Base-by-base conservation (phyloP, 1,139 yeast genomes). In the Zhuliangozyma blackwelliae region DNA sequence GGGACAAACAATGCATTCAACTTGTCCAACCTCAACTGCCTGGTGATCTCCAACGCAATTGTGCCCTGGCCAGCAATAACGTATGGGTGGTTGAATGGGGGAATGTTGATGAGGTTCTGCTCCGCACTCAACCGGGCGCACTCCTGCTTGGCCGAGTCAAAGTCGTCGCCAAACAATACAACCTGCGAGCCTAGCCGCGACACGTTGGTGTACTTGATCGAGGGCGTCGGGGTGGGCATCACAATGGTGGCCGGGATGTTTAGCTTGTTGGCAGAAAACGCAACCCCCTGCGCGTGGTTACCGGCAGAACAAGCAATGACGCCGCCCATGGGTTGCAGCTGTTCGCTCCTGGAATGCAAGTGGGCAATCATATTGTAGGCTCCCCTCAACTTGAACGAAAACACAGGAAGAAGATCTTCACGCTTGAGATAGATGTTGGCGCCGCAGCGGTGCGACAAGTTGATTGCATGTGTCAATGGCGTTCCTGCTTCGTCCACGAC, bases 31-130 rank as follows among this genome's bases (percentile, higher is more conserved):
- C 87, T 79, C 33, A 88, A 75, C 63, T 92, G 99, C 55, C 97
- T 79, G 35, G 94, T 68, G 26, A 92, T 68, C 61, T 92, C 99
- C 75, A 90, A 76, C 2, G 96, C 98, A 45, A 90, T 81, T 27
- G 99, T 92, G 41, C 97, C 99, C 63, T 92, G 99, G 25, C 99
- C 99, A n/a, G 99, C 98, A 61, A 92, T 88, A 46, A 94, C 97
- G 51, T 83, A 88, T 2, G 99, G 99, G 57, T 92, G 97, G 56
- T 92, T 95, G 57, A 92, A 92, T 1, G 99, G 99, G 10, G 98
- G 98, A 32, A 92, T 86, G 51, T 89, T 84, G 9, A 94, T 82
- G 50, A 87, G 70, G 20, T 88, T 90, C 44, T 88, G 76, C 50
- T 80, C 77, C 22, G 66, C 63, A 27, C 84, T 67, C 40, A 92